Evolutionary conservation across 331 rosid species (phyloP), one percentile per base, ranked within the genome.

Genomic region (Saraca asoca): DNA sequence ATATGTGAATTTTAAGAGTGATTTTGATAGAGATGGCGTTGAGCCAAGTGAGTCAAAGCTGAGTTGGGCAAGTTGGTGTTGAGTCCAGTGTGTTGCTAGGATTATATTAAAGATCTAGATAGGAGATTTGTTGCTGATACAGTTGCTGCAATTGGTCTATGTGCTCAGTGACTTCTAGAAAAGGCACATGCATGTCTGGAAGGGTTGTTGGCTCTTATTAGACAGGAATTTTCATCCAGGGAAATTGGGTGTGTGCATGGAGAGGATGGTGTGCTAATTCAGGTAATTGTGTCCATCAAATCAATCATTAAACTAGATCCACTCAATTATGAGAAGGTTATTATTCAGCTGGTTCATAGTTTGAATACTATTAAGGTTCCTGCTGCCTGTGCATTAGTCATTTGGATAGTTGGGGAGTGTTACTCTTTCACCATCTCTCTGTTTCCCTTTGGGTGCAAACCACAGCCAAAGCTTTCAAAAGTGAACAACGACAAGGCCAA

Each of bases 361-460:
- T 83, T 94, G 85, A 88, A 88, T 75, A 80, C 80, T 38, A 75
- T 90, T 67, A 90, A 85, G 87, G 86, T 94, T 29, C 86, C 96
- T 69, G 87, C 90, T 34, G 95, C 95, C 57, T 92, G 96, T 75
- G 96, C 97, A 34, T 78, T 89, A 76, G 77, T 94, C 73, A 78
- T 94, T 84, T 90, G 99, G 99, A 81, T 94, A 90, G 71, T 90
- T 50, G 99, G 99, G 69, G 92, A 94, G 84, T 88, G 90, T 71
- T 83, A 83, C 80, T 78, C 91, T 43, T 67, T 94, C n/a, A n/a
- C n/a, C n/a, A n/a, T n/a, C n/a, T n/a, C n/a, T n/a, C n/a, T n/a
- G n/a, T n/a, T n/a, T n/a, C n/a, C n/a, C n/a, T n/a, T n/a, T n/a
- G n/a, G n/a, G n/a, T n/a, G n/a, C n/a, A n/a, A n/a, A n/a, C n/a